These are phyloP conservation scores for Nasturtium officinale DNA, from an alignment of 345 rosid species.

Conservation along the genomic window DNA sequence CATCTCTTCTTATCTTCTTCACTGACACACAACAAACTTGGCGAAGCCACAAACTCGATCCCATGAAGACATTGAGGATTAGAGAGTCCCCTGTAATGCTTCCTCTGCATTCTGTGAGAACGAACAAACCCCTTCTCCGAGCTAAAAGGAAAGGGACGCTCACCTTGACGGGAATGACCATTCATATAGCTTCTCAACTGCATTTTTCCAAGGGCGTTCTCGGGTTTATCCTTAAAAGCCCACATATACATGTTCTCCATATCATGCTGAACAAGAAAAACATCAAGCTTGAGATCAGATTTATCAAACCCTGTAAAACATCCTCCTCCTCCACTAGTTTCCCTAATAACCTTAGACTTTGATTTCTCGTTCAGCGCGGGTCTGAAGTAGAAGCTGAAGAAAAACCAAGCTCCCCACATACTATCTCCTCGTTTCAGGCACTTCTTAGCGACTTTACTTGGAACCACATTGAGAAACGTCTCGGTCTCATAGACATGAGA, in stretches of 20 bases:
- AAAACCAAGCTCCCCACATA: constrained; percentile 99
- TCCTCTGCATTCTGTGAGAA: constrained; percentile 97
- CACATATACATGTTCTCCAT: constrained; percentile 99
- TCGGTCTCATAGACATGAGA: constrained; percentile 76
- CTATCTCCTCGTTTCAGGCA: constrained; percentile 82
- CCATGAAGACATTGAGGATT: constrained; percentile 98
- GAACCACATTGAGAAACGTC: constrained; percentile 54
- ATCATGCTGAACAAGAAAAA: constrained; percentile 96
- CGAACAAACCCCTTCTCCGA: constrained; percentile 92
- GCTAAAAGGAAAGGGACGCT: constrained; percentile 84
- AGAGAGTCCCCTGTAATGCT: constrained; percentile 95
- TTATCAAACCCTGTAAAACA: constrained; percentile 72
- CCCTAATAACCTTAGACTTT: constrained; percentile 71
- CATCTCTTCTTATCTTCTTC: constrained; percentile 93
- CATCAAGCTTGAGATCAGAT: constrained; percentile 83
- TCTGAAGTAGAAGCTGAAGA: constrained; percentile 90
- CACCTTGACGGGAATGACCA: constrained; percentile 97
- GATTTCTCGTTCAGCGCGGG: constrained; percentile 86
- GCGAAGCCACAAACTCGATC: constrained; percentile 81
- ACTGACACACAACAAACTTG: constrained; percentile 66
- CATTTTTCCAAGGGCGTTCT: constrained; percentile 97
- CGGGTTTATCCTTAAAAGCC: constrained; percentile 97
- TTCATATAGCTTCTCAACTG: constrained; percentile 98
- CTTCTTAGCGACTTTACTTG: constrained; percentile 56
- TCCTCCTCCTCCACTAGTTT: constrained; percentile 47